These are phyloP conservation scores for Lipomyces chichibuensis DNA, from an alignment of 805 yeast genomes.

Conservation along the genomic window DNA sequence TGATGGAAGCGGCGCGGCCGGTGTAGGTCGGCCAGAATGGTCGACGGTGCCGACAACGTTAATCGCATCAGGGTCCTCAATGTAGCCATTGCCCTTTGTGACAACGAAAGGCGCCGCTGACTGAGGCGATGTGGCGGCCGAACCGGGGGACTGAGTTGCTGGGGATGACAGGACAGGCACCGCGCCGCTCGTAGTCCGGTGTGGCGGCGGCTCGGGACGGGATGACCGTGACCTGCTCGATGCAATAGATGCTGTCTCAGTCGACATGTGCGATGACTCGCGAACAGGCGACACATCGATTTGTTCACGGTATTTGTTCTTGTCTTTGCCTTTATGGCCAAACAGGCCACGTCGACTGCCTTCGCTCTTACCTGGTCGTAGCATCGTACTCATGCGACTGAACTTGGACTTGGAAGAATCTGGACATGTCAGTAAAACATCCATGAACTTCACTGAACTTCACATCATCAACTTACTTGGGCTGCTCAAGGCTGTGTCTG, in stretches of 20 bases:
- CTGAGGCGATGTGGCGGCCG: not conserved
- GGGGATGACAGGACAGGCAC: slow-evolving; percentile 15
- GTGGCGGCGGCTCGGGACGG: slow-evolving; percentile 7
- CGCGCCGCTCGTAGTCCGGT: slow-evolving; percentile 8
- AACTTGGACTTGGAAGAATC: slow-evolving; percentile 9
- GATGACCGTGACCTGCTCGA: slow-evolving; percentile 11
- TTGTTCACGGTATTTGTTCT: slow-evolving; percentile 14
- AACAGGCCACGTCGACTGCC: slow-evolving; percentile 34
- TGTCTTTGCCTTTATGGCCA: slow-evolving; percentile 25
- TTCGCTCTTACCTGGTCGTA: slow-evolving; percentile 16
- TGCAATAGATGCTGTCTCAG: slow-evolving; percentile 10
- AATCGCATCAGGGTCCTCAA: slow-evolving; percentile 28
- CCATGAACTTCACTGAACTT: not conserved
- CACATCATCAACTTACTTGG: not conserved
- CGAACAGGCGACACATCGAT: slow-evolving; percentile 13
- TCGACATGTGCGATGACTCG: slow-evolving; percentile 9
- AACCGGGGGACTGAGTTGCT: not conserved
- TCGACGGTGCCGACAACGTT: slow-evolving; percentile 19
- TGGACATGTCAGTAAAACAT: not conserved
- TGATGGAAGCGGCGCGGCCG: slow-evolving; percentile 4
- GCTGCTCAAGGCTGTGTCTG: slow-evolving; percentile 2
- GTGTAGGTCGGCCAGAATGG: not conserved
- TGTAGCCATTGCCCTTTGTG: slow-evolving; percentile 9
- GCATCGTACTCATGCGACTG: slow-evolving; percentile 26
- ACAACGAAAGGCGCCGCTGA: not conserved